These are phyloP conservation scores for Alnus glutinosa DNA, from an alignment of 306 rosid genomes.

Conservation along the genomic window DNA sequence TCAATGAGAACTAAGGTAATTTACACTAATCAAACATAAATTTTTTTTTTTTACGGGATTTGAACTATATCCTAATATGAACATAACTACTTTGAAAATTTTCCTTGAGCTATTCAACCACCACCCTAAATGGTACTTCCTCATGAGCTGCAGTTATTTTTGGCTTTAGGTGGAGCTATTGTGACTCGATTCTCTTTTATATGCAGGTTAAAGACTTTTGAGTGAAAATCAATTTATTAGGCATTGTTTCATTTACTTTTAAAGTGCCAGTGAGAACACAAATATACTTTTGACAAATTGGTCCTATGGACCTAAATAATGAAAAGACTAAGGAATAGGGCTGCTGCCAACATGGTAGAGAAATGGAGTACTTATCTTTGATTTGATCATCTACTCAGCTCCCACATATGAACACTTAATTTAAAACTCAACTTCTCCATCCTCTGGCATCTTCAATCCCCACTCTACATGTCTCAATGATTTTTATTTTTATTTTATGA, in stretches of 20 bases:
- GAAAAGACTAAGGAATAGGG: constrained; percentile 11
- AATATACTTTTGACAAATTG: constrained; percentile 9
- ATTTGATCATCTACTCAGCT: not conserved
- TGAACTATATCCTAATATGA: too few species aligned
- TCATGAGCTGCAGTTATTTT: not conserved
- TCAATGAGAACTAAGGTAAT: too few species aligned
- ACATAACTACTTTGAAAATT: too few species aligned
- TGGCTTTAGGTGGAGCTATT: too few species aligned
- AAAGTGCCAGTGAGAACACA: not conserved
- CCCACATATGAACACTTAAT: not conserved
- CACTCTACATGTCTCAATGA: constrained; percentile 25
- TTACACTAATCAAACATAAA: too few species aligned
- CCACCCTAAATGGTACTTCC: too few species aligned
- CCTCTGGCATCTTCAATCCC: constrained; percentile 15
- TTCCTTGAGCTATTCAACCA: too few species aligned
- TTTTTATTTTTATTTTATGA: too few species aligned
- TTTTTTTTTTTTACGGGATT: too few species aligned
- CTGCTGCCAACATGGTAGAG: constrained; percentile 2
- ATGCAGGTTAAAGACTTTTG: not conserved
- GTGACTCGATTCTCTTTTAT: not conserved
- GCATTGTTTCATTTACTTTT: constrained; percentile 2
- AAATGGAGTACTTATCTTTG: constrained; percentile 5
- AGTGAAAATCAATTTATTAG: not conserved
- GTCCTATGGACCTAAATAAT: not conserved
- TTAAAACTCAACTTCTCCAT: not conserved